These are phyloP conservation scores for Cystobasidium ongulense DNA, from an alignment of 768 basidiomycete species.

Conservation along the genomic window DNA sequence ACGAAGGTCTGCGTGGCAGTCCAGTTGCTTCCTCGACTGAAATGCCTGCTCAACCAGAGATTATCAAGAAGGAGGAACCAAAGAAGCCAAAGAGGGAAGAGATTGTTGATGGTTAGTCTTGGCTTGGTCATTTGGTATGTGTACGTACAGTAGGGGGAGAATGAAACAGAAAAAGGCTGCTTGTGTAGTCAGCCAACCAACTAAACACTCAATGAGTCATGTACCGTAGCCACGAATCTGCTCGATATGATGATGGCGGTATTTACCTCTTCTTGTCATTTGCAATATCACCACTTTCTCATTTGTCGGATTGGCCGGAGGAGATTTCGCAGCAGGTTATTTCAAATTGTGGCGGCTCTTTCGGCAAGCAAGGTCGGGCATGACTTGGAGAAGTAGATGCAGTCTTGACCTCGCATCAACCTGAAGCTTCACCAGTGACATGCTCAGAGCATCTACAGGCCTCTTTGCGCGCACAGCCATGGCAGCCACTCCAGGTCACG, in stretches of 20 bases:
- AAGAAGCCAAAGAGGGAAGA: constrained; percentile 30
- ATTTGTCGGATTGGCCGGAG: constrained; percentile 4
- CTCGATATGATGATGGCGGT: no score
- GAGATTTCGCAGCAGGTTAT: not conserved
- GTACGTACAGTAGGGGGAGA: not conserved
- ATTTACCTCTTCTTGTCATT: not conserved
- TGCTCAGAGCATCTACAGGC: constrained; percentile 8
- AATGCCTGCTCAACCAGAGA: not conserved
- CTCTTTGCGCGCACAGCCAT: not conserved
- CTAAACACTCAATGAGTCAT: no score
- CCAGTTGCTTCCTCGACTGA: not conserved
- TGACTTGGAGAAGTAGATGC: not conserved
- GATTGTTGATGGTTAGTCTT: constrained; percentile 8
- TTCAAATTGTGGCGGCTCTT: not conserved
- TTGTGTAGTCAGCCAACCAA: not conserved
- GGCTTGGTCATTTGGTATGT: not conserved
- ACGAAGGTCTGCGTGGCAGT: constrained; percentile 1
- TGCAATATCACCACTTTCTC: not conserved
- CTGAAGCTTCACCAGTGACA: not conserved
- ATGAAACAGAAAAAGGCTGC: not conserved
- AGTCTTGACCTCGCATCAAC: not conserved
- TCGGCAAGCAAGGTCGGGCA: not conserved
- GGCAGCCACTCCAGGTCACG: not conserved
- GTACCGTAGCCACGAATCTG: no score
- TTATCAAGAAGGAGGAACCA: constrained; percentile 19